These are phyloP conservation scores for Botrytis elliptica DNA, from an alignment of 2,329 filamentous ascomycete genomes.

Conservation along the genomic window DNA sequence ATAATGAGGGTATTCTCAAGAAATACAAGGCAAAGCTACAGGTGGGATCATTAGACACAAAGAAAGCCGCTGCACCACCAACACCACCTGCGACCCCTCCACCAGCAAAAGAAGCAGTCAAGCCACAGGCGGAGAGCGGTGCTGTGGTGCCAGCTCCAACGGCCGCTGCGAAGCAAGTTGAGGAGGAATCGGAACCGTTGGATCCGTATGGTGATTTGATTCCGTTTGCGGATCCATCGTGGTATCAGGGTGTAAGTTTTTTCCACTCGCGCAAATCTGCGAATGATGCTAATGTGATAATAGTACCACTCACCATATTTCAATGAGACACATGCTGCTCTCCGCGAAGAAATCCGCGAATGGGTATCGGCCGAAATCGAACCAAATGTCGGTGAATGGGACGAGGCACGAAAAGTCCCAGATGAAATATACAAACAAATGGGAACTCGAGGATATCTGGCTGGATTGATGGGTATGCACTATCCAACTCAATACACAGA, in stretches of 20 bases:
- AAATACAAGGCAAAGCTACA: conserved; percentile 85
- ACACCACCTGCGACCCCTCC: conserved; percentile 49
- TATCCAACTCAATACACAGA: conserved; percentile 76
- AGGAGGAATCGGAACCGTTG: conserved; percentile 64
- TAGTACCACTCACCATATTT: conserved; percentile 96
- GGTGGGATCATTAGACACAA: conserved; percentile 83
- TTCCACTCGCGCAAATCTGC: not conserved
- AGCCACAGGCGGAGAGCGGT: conserved; percentile 57
- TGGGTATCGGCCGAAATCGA: conserved; percentile 91
- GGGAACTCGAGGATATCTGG: conserved; percentile 88
- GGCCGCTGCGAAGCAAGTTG: conserved; percentile 35
- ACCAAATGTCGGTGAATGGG: conserved; percentile 92
- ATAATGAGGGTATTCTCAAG: conserved; percentile 39
- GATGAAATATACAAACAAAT: conserved; percentile 91
- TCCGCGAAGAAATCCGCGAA: conserved; percentile 85
- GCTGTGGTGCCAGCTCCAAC: conserved; percentile 51
- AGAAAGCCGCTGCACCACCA: conserved; percentile 61
- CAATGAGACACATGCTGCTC: conserved; percentile 88
- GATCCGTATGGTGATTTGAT: conserved; percentile 85
- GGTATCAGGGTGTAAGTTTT: conserved; percentile 86
- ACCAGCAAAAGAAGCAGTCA: conserved; percentile 48
- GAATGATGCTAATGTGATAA: not conserved
- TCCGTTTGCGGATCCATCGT: conserved; percentile 87
- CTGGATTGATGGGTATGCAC: conserved; percentile 82
- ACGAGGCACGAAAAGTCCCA: conserved; percentile 89